These are phyloP conservation scores for Crataegus laevigata DNA, from an alignment of 306 rosid species.

Conservation along the genomic window DNA sequence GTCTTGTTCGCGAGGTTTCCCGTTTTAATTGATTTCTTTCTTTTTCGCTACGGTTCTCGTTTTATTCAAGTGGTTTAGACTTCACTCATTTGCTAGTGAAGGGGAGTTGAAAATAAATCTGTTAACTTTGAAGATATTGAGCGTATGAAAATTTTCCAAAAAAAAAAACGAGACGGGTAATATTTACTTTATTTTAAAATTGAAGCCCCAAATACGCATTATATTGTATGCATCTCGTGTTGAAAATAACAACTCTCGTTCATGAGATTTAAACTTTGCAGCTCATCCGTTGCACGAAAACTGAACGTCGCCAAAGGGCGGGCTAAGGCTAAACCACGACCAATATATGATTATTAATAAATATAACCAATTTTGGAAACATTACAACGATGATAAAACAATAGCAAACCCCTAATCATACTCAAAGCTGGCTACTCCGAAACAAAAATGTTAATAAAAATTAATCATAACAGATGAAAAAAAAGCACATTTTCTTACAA, in stretches of 20 bases:
- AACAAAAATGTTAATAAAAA: conserved; percentile 17
- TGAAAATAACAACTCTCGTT: too few species aligned
- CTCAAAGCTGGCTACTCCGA: conserved; percentile 25
- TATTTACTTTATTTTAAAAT: too few species aligned
- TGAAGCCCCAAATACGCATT: too few species aligned
- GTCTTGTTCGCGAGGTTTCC: too few species aligned
- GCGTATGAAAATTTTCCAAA: too few species aligned
- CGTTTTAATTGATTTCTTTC: too few species aligned
- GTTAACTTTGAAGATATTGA: too few species aligned
- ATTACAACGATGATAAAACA: conserved; percentile 34
- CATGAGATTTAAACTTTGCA: too few species aligned
- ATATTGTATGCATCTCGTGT: too few species aligned
- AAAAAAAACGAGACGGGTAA: too few species aligned
- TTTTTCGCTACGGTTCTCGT: background rate
- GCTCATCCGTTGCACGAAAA: background rate
- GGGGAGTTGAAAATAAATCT: background rate
- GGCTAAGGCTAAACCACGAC: background rate
- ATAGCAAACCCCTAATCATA: conserved; percentile 40
- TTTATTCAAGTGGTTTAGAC: background rate
- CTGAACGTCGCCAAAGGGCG: background rate
- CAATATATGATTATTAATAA: conserved; percentile 11
- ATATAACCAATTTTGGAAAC: conserved; percentile 3
- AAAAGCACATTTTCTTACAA: conserved; percentile 36
- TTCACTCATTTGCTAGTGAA: background rate
- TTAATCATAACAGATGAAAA: conserved; percentile 17